Evolutionary conservation across 1,284 basidiomycete genomes (phyloP).

Genomic region (Puccinia hordei): DNA sequence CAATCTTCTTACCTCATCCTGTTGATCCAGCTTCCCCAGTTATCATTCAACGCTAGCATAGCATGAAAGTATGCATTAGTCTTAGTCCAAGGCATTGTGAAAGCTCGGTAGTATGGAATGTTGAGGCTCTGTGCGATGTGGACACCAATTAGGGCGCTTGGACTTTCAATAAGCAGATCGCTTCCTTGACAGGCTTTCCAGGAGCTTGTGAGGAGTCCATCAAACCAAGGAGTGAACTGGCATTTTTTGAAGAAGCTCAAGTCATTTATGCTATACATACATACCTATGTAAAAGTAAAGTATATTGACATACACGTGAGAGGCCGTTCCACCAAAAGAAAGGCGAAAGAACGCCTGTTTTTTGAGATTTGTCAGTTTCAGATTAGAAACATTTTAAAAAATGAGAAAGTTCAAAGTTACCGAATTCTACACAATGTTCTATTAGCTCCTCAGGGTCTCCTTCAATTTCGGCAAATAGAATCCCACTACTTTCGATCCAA

Average conservation of each 20-base stretch:
- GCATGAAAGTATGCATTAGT: conserved; percentile 92
- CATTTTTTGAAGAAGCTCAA: conserved; percentile 12
- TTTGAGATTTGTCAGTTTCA: not conserved
- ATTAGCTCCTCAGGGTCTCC: conserved; percentile 68
- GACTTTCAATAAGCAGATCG: conserved; percentile 89
- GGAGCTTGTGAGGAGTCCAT: conserved; percentile 86
- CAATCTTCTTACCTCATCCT: conserved; percentile 50
- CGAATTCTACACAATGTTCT: conserved; percentile 56
- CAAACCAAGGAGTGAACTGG: conserved; percentile 93
- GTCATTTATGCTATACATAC: not conserved
- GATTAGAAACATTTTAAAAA: not conserved
- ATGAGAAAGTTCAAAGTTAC: not conserved
- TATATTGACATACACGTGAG: conserved; percentile 67
- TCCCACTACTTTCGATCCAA: conserved; percentile 64
- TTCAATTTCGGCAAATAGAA: conserved; percentile 67
- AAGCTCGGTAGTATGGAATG: conserved; percentile 90
- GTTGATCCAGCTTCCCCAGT: conserved; percentile 23
- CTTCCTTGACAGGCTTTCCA: conserved; percentile 94
- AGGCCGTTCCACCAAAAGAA: conserved; percentile 87
- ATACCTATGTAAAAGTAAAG: not conserved
- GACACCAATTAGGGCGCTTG: conserved; percentile 92
- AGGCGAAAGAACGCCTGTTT: conserved; percentile 70
- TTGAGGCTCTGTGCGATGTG: conserved; percentile 94
- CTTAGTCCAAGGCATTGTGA: conserved; percentile 72
- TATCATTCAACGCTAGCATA: conserved; percentile 71